Conservation (phyloP, 2,329 filamentous ascomycete genomes). For the Trichoderma sp. region DNA sequence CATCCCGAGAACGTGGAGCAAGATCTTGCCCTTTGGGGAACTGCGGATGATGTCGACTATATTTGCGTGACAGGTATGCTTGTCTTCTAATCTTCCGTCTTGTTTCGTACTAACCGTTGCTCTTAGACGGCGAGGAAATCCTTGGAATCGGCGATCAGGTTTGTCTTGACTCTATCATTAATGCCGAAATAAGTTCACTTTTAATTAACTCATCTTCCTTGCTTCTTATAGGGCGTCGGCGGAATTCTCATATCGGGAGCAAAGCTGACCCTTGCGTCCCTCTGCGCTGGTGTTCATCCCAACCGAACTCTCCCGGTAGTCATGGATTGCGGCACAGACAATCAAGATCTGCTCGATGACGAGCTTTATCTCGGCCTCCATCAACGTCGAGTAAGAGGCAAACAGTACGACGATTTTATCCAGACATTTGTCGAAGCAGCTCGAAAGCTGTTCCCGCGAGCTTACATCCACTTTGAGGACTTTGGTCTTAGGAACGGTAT, state of each 20-base stretch:
- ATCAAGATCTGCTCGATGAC: conserved; percentile 69
- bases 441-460: conserved; percentile 68
- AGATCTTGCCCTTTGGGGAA: conserved; percentile 65
- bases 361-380: conserved; percentile 75
- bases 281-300: conserved; percentile 85
- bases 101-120: not conserved
- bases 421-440: conserved; percentile 69
- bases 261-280: conserved; percentile 76
- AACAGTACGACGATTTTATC: conserved; percentile 74
- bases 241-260: conserved; percentile 81
- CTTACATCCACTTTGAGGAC: conserved; percentile 88
- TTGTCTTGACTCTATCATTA: not conserved
- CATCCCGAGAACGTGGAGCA: conserved; percentile 64
- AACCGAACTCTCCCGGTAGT: conserved; percentile 76
- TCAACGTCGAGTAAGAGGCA: conserved; percentile 63
- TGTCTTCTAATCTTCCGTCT: not conserved
- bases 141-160: conserved; percentile 81
- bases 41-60: conserved; percentile 74
- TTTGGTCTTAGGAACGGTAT: conserved; percentile 72
- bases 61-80: conserved; percentile 76
- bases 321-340: conserved; percentile 83
- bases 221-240: conserved; percentile 60
- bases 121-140: conserved; percentile 62
- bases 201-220: not conserved
- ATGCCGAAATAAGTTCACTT: too few relatives aligned